Evolutionary conservation across 345 rosid species (phyloP).

Genomic region (Nephelium lappaceum): DNA sequence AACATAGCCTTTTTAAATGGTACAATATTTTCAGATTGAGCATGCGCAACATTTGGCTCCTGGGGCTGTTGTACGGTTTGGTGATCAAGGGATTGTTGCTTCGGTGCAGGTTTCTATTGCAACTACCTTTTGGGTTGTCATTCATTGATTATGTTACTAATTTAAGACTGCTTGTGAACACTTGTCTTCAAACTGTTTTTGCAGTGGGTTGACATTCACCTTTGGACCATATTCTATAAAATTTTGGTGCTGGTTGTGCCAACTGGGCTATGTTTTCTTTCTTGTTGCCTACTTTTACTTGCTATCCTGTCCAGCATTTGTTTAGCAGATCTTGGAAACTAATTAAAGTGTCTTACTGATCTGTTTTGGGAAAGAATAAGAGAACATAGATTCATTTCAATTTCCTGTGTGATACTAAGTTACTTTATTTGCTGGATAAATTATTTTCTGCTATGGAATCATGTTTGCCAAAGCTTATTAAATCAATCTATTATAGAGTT

Average conservation of each 20-base stretch:
- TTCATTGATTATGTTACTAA: background rate
- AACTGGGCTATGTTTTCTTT: background rate
- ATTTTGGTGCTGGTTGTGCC: background rate
- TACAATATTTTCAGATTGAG: constrained; percentile 60
- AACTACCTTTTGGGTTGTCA: background rate
- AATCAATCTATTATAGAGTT: background rate
- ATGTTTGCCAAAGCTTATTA: background rate
- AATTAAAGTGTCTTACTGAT: background rate
- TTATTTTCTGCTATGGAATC: background rate
- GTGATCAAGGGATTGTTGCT: constrained; percentile 69
- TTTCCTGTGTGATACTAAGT: background rate
- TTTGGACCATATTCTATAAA: background rate
- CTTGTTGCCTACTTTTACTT: background rate
- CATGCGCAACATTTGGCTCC: constrained; percentile 88
- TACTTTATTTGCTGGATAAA: background rate
- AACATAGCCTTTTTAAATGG: constrained; percentile 18
- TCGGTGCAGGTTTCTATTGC: constrained; percentile 70
- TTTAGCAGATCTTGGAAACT: background rate
- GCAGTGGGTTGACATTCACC: background rate
- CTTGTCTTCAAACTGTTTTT: background rate
- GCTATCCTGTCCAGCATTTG: background rate
- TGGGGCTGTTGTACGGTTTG: constrained; percentile 63
- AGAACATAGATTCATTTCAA: background rate
- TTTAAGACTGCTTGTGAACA: background rate
- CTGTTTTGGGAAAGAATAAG: background rate